Percentiles rank a stretch among this genome's conserved stretches.
Conservation (phyloP, 2,329 filamentous ascomycete species). For the Malbranchea cinnamomea region DNA sequence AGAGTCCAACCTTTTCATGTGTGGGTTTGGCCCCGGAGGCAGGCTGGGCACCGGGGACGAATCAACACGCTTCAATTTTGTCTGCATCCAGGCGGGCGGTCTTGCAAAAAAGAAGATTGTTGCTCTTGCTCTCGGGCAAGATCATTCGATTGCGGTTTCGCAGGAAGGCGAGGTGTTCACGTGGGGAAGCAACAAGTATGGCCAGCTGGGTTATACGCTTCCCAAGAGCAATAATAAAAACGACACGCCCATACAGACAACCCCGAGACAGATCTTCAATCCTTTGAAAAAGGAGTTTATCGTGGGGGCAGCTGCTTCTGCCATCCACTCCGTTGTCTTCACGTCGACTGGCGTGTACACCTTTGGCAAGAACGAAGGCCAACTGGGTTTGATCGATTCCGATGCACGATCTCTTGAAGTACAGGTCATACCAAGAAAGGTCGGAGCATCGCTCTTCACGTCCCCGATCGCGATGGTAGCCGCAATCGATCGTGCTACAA, state of each 20-base stretch:
- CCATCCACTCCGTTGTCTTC: slow-evolving; percentile 81
- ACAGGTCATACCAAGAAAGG: slow-evolving; percentile 70
- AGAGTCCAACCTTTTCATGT: slow-evolving; percentile 81
- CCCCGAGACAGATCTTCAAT: slow-evolving; percentile 81
- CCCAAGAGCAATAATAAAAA: slow-evolving; percentile 49
- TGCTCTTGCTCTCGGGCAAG: slow-evolving; percentile 74
- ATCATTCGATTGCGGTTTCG: slow-evolving; percentile 75
- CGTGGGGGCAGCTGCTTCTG: slow-evolving; percentile 70
- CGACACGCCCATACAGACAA: slow-evolving; percentile 67
- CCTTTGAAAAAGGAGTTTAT: slow-evolving; percentile 75
- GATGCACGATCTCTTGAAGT: slow-evolving; percentile 79
- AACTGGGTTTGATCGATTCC: slow-evolving; percentile 85
- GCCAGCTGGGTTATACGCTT: slow-evolving; percentile 72
- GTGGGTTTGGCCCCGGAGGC: slow-evolving; percentile 80
- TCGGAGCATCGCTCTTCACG: slow-evolving; percentile 69
- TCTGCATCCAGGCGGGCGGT: slow-evolving; percentile 60
- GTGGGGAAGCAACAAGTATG: slow-evolving; percentile 79
- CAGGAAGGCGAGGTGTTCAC: slow-evolving; percentile 83
- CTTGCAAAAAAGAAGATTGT: slow-evolving; percentile 59
- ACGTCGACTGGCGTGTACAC: slow-evolving; percentile 71
- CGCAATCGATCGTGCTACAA: slow-evolving; percentile 81
- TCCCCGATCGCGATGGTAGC: slow-evolving; percentile 62
- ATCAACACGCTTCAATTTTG: slow-evolving; percentile 73
- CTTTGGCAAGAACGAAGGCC: slow-evolving; percentile 90
- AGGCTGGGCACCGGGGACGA: slow-evolving; percentile 82